Evolutionary conservation across 768 basidiomycete species (phyloP), one percentile per base, ranked within the genome.

Genomic region (Coprinopsis cinerea): DNA sequence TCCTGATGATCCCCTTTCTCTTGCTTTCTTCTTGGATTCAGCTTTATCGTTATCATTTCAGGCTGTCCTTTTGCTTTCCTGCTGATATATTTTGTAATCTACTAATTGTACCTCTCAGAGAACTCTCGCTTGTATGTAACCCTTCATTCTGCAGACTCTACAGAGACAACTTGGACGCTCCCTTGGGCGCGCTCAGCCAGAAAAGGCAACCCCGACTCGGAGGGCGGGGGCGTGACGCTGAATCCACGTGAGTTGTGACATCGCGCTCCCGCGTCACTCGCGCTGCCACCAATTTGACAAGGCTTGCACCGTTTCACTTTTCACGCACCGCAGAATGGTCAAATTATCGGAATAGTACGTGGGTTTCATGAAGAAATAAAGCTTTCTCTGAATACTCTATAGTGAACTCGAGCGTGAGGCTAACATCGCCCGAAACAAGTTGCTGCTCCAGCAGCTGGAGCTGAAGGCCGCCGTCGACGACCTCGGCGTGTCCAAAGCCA

Each of bases 361-460:
- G 17, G 10, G 23, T 6, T 11, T 25, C 23, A 23, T 4, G 25
- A 5, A 11, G 9, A 18, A 7, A 23, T 26, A 24, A 10, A 26
- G 18, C 23, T 23, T 25, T 23, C 23, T 22, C 22, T 23, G 18
- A 4, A 25, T 18, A 10, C 10, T 23, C 23, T 4, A 9, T 44
- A 74, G 74, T 62, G 89, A 90, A 66, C 67, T 76, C 18, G 84
- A 89, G 56, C 82, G 89, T 17, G 82, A 87, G 61, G 83, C 81
- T 7, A 92, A 89, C 58, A 89, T 92, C 39, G 88, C 85, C 11
- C 77, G 85, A 44, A 92, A 92, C 61, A 82, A 79, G 36, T 83
- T 79, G 2, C 70, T 91, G 7, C 72, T 92, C 30, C 81, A 86
- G 55, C 34, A 88, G 59, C 76, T 92, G 15, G 79, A 86, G 15